These are phyloP conservation scores for Harringtonia aguacate DNA, from an alignment of 2,329 filamentous ascomycete species.

Conservation along the genomic window DNA sequence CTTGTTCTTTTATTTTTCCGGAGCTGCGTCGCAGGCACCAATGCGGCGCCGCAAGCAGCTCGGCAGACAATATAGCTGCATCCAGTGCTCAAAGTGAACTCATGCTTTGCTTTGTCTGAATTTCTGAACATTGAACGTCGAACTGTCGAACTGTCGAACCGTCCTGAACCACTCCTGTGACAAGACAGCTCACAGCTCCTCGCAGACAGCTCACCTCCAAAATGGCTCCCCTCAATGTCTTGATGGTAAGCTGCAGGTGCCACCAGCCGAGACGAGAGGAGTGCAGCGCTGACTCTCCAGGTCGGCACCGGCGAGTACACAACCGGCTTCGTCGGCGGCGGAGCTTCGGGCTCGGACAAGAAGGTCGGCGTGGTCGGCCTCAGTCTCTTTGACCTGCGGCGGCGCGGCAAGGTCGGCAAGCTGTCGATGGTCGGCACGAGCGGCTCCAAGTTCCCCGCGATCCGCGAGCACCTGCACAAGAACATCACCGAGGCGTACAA, in stretches of 20 bases:
- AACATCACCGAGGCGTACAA: slow-evolving; percentile 89
- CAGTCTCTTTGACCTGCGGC: slow-evolving; percentile 78
- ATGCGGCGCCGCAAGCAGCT: too few relatives aligned
- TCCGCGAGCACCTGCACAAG: slow-evolving; percentile 74
- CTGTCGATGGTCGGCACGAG: slow-evolving; percentile 86
- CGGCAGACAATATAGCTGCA: too few relatives aligned
- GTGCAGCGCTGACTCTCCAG: slow-evolving; percentile 27
- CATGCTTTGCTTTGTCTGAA: too few relatives aligned
- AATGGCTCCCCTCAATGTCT: slow-evolving; percentile 53
- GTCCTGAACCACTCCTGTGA: too few relatives aligned
- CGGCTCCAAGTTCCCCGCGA: slow-evolving; percentile 82
- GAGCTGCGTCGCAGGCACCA: too few relatives aligned
- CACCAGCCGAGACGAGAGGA: too few relatives aligned
- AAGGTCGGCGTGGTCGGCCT: slow-evolving; percentile 90
- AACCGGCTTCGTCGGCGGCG: slow-evolving; percentile 81
- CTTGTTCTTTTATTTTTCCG: too few relatives aligned
- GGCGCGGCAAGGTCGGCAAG: slow-evolving; percentile 77
- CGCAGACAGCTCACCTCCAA: slow-evolving; percentile 5
- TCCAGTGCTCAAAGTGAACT: too few relatives aligned
- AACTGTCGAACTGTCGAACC: too few relatives aligned
- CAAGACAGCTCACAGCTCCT: too few relatives aligned
- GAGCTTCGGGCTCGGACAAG: slow-evolving; percentile 81
- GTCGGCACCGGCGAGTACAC: slow-evolving; percentile 95
- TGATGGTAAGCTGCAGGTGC: slow-evolving; percentile 50
- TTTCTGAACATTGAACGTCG: too few relatives aligned